Base-by-base conservation (phyloP, 805 yeast species). In the Kazachstania viticola region DNA sequence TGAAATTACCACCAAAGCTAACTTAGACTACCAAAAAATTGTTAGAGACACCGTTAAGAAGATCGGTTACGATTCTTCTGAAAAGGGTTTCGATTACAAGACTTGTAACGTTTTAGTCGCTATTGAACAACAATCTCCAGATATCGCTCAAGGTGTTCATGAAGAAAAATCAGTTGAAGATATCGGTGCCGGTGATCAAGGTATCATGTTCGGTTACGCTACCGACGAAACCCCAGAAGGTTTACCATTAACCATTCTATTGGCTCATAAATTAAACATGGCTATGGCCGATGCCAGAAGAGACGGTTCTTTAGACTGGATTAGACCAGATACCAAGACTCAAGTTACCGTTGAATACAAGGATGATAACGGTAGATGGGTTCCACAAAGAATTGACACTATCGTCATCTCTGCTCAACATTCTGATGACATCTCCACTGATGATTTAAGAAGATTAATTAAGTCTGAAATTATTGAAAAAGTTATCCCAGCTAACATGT, bases 201-300 rank as follows among this genome's bases (percentile, higher is more conserved):
- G 98, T 79, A 91, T 91, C 63, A 91, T 91, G 98, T 91, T 91
- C 61, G 98, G 98, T 66, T 91, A 91, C 65, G 98, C 98, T 51
- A 79, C 97, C 42, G 95, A 91, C 57, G 98, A 91, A 73, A 87
- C 98, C 51, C 94, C 88, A 60, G 97, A 91, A 72, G 78, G 81
- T 62, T 71, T 91, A 54, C 98, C 98, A 54, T 75, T 91, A 67
- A 91, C 98, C 50, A 75, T 91, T 44, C 65, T 91, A 51, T 75
- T 91, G 58, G 78, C 97, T 39, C 98, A 91, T 73, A 83, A 84
- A 69, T 77, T 91, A 62, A 91, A 91, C 73, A 81, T 82, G 62
- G 96, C 93, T 39, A 74, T 91, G 67, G 96, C 98, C 42, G 83
- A 73, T 52, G 96, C 96, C 45, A 85, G 98, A 73, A 84, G 98